Conservation (phyloP, 139 green algal genomes). For the Volvox africanus region DNA sequence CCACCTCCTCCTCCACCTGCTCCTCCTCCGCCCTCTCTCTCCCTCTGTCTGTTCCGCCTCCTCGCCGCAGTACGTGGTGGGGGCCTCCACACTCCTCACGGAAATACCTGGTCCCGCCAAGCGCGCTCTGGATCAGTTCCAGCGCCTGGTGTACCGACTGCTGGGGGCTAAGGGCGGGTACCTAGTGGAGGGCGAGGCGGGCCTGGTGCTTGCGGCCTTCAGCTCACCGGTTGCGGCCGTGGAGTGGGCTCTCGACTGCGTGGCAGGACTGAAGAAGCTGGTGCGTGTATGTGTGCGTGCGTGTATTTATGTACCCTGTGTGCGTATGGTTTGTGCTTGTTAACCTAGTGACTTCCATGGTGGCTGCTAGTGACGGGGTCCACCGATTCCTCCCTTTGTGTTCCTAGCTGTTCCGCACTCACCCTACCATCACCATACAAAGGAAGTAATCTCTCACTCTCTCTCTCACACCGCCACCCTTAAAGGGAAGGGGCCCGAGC, state of each 20-base stretch:
- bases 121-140: slow-evolving; percentile 25
- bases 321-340: too few species aligned
- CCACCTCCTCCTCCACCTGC: background rate
- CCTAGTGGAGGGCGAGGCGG: slow-evolving; percentile 37
- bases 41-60: too few species aligned
- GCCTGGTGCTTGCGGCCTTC: slow-evolving; percentile 49
- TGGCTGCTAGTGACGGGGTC: too few species aligned
- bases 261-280: slow-evolving; percentile 22
- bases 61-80: slow-evolving; percentile 29
- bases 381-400: too few species aligned
- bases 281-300: background rate
- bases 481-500: too few species aligned
- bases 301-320: too few species aligned
- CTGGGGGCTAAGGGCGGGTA: slow-evolving; percentile 21
- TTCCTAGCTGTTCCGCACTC: too few species aligned
- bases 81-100: slow-evolving; percentile 38
- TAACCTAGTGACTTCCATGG: too few species aligned
- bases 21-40: background rate
- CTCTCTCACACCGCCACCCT: too few species aligned
- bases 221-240: background rate
- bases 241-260: slow-evolving; percentile 43
- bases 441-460: too few species aligned
- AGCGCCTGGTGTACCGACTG: slow-evolving; percentile 20
- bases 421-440: too few species aligned
- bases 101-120: slow-evolving; percentile 28